phyloP scores from a whole-genome alignment of 345 rosid species.

The Rhodamnia argentea region DNA sequence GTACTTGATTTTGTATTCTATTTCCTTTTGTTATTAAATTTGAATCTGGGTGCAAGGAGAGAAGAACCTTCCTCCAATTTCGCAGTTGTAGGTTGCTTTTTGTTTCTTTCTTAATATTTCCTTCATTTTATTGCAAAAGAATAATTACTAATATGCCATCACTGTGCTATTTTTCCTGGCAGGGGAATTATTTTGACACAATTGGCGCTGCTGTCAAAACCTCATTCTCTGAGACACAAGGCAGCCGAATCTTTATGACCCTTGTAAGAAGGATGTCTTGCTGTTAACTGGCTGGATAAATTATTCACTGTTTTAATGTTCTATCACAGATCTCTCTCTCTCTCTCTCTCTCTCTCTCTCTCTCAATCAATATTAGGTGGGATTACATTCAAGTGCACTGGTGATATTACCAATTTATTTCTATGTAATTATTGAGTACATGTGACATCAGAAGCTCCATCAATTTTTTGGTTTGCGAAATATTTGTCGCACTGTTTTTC shows the following conservation, averaged over 20 bases:
- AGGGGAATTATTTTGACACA: neutral
- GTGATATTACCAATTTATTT: neutral
- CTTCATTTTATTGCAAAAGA: neutral
- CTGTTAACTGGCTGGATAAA: neutral
- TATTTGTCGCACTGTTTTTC: neutral
- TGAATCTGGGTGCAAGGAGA: neutral
- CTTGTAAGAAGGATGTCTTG: neutral
- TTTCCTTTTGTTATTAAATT: neutral
- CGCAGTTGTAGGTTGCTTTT: neutral
- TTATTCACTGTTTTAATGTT: neutral
- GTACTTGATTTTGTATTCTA: neutral
- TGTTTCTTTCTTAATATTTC: neutral
- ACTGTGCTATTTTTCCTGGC: neutral
- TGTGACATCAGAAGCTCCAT: neutral
- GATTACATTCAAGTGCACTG: neutral
- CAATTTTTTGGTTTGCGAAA: neutral
- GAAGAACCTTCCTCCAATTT: neutral
- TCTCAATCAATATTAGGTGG: neutral
- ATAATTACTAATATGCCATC: neutral
- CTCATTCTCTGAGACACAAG: neutral
- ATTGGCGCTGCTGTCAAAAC: neutral
- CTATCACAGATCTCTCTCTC: neutral
- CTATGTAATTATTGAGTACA: neutral
- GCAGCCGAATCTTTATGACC: neutral
- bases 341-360: neutral